phyloP scores from a whole-genome alignment of 441 rosid genomes.

The Croton laevigatus region DNA sequence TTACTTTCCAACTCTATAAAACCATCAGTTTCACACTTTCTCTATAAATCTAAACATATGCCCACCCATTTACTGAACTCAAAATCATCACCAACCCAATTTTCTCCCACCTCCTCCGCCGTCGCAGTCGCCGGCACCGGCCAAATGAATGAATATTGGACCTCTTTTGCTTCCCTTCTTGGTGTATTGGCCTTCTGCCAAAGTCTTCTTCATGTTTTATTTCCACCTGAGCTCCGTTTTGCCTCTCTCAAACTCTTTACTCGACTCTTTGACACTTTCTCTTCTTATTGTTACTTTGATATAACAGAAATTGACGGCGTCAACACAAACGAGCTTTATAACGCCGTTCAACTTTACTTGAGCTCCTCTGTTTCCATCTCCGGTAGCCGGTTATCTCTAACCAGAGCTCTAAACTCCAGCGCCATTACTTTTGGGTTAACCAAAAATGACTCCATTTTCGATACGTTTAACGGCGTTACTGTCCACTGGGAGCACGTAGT shows the following conservation, averaged over 20 bases:
- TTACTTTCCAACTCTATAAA: background rate
- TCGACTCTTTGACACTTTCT: constrained; percentile 49
- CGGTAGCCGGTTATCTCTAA: constrained; percentile 75
- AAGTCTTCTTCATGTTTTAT: constrained; percentile 54
- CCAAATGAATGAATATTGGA: constrained; percentile 69
- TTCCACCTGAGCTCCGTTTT: constrained; percentile 82
- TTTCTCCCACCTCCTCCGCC: background rate
- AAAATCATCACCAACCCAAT: background rate
- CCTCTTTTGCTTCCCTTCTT: constrained; percentile 64
- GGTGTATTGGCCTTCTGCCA: constrained; percentile 83
- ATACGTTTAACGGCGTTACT: constrained; percentile 49
- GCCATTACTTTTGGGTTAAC: constrained; percentile 78
- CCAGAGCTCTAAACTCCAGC: constrained; percentile 78
- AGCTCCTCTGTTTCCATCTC: constrained; percentile 68
- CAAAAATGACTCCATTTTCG: constrained; percentile 69
- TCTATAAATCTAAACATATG: constrained; percentile 23
- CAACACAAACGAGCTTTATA: constrained; percentile 94
- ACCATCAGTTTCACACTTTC: constrained; percentile 1
- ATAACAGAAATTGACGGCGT: constrained; percentile 92
- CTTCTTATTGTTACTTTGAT: constrained; percentile 68
- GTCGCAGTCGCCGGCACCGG: background rate
- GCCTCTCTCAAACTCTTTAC: constrained; percentile 51
- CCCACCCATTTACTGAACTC: background rate
- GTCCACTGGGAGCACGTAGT: constrained; percentile 85
- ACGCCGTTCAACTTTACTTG: constrained; percentile 87